These are phyloP conservation scores for Luvunga scandens DNA, from an alignment of 345 rosid species.

Conservation along the genomic window DNA sequence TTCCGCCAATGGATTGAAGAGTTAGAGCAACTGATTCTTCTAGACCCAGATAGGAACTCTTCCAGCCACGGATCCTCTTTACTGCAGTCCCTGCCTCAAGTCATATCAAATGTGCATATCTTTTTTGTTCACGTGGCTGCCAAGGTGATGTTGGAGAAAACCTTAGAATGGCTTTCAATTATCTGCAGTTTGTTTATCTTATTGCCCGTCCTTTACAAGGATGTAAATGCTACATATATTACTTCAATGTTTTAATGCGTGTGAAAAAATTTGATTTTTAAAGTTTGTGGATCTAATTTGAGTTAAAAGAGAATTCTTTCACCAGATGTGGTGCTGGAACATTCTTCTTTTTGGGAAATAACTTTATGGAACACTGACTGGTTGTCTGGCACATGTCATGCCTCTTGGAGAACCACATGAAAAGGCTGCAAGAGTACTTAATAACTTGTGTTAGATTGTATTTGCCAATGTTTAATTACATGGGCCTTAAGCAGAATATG, in stretches of 20 bases:
- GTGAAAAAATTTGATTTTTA: not conserved
- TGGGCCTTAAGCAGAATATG: not conserved
- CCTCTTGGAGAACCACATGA: not conserved
- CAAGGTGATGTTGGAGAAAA: constrained; percentile 52
- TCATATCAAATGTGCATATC: constrained; percentile 86
- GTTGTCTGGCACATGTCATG: no score
- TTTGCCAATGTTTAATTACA: not conserved
- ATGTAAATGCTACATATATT: not conserved
- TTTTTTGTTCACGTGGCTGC: constrained; percentile 96
- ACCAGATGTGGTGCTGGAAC: not conserved
- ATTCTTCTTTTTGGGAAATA: not conserved
- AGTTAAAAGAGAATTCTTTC: constrained; percentile 1
- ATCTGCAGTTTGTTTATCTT: constrained; percentile 4
- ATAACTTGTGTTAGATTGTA: not conserved
- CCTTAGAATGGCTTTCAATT: not conserved
- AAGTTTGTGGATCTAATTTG: not conserved
- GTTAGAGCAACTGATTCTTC: constrained; percentile 79
- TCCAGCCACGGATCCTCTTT: constrained; percentile 50
- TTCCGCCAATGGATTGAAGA: constrained; percentile 93
- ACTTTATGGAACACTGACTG: not conserved
- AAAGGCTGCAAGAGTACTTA: not conserved
- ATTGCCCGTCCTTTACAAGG: not conserved
- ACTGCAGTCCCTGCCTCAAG: constrained; percentile 83
- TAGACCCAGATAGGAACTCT: constrained; percentile 65
- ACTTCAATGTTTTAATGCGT: not conserved